A percentile compares a stretch with the other conserved stretches of the same genome.
These are phyloP conservation scores for Lasiodiplodia sp. DNA, from an alignment of 2,329 filamentous ascomycete genomes.

Conservation along the genomic window DNA sequence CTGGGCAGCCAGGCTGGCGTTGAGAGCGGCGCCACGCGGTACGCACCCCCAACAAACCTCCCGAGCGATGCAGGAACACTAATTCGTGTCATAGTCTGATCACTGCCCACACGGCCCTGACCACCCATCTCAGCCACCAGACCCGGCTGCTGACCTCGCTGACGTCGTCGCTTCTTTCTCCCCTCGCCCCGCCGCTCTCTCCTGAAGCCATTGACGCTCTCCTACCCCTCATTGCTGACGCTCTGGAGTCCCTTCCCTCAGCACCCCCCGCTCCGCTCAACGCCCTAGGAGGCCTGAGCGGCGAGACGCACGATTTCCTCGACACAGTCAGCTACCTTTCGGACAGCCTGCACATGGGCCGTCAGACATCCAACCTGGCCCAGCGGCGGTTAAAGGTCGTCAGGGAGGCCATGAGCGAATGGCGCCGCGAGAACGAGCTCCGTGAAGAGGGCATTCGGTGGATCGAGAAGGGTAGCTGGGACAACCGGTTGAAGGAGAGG, in stretches of 20 bases:
- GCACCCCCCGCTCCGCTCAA: conserved; percentile 70
- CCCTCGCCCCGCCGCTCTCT: conserved; percentile 68
- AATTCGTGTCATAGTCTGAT: conserved; percentile 63
- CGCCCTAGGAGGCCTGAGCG: conserved; percentile 70
- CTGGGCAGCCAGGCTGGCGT: conserved; percentile 76
- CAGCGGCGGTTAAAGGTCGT: conserved; percentile 80
- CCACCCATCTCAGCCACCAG: conserved; percentile 77
- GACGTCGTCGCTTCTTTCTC: conserved; percentile 74
- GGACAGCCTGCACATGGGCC: conserved; percentile 92
- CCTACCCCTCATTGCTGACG: conserved; percentile 70
- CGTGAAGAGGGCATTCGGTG: conserved; percentile 83
- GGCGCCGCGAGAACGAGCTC: conserved; percentile 81
- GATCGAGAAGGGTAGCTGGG: conserved; percentile 84
- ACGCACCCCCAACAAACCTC: conserved; percentile 36
- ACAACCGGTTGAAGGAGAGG: conserved; percentile 74
- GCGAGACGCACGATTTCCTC: conserved; percentile 73
- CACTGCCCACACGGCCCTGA: conserved; percentile 76
- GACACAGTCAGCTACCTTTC: conserved; percentile 84
- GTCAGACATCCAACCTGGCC: conserved; percentile 84
- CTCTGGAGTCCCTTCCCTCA: conserved; percentile 72
- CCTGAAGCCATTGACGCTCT: conserved; percentile 71
- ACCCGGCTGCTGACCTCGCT: conserved; percentile 77
- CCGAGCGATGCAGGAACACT: not conserved
- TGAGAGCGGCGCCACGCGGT: conserved; percentile 76
- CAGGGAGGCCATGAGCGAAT: conserved; percentile 84